Conservation (phyloP, 2,329 filamentous ascomycete genomes). For the Fusarium metavorans region DNA sequence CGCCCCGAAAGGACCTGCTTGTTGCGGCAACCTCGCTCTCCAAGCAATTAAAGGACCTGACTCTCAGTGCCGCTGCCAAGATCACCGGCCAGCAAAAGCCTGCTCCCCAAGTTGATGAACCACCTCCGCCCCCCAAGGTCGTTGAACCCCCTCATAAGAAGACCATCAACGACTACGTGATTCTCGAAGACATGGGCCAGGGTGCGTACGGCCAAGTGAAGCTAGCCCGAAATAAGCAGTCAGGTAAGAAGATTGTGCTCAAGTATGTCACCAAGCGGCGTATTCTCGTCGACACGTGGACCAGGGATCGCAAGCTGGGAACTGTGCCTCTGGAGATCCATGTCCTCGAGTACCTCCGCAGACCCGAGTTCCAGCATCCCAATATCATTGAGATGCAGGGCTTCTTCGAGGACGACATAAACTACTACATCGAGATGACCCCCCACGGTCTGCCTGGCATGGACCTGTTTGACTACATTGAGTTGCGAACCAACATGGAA, state of each 20-base stretch:
- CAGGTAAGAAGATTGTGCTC: conserved; percentile 86
- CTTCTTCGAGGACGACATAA: conserved; percentile 83
- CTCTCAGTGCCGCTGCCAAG: conserved; percentile 66
- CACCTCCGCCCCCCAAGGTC: conserved; percentile 51
- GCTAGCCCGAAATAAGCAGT: conserved; percentile 86
- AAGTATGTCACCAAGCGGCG: conserved; percentile 98
- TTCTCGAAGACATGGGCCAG: conserved; percentile 98
- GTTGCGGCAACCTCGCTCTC: conserved; percentile 63
- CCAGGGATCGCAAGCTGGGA: conserved; percentile 88
- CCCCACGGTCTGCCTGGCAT: conserved; percentile 96
- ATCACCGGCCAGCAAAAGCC: conserved; percentile 57
- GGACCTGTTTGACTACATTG: conserved; percentile 99
- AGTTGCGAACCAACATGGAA: conserved; percentile 95
- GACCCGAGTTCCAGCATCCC: conserved; percentile 74
- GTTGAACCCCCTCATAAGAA: conserved; percentile 72
- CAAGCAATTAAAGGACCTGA: conserved; percentile 68
- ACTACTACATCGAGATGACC: conserved; percentile 99
- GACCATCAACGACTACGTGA: conserved; percentile 88
- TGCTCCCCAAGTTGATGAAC: conserved; percentile 48
- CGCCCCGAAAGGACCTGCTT: conserved; percentile 55
- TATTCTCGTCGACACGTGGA: conserved; percentile 99
- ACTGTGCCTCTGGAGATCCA: conserved; percentile 98
- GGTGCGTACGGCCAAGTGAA: conserved; percentile 99
- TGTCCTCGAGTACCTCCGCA: conserved; percentile 90
- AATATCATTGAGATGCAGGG: conserved; percentile 81